Conservation (phyloP, 129 eudicot species). For the Apium graveolens region DNA sequence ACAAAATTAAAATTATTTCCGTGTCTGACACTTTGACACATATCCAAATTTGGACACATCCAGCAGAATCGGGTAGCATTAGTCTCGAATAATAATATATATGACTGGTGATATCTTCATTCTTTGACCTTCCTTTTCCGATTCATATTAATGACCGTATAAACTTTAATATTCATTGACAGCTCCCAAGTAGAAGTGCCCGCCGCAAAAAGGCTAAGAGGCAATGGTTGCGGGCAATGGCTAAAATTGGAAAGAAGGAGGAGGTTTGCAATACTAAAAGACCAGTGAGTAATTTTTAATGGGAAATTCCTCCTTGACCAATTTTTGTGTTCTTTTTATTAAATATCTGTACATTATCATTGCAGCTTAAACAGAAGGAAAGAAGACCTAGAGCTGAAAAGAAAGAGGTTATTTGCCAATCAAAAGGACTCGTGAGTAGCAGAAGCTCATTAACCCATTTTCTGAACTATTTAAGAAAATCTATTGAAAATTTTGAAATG, state of each 20-base stretch:
- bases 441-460: neutral
- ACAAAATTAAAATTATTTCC: neutral
- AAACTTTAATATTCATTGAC: neutral
- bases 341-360: neutral
- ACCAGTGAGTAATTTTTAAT: slow-evolving; percentile 24
- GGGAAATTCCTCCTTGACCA: neutral
- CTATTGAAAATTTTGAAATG: slow-evolving; percentile 1
- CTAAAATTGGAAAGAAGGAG: slow-evolving; percentile 41
- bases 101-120: neutral
- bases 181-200: slow-evolving; percentile 88
- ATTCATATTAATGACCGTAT: neutral
- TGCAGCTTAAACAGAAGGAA: slow-evolving; percentile 27
- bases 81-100: neutral
- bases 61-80: neutral
- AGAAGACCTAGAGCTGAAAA: slow-evolving; percentile 14
- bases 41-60: neutral
- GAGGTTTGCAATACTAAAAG: slow-evolving; percentile 29
- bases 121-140: neutral
- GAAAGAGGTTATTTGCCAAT: slow-evolving; percentile 22
- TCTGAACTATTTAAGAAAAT: neutral
- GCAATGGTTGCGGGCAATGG: slow-evolving; percentile 51
- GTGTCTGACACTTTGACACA: neutral
- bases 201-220: slow-evolving; percentile 69
- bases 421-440: slow-evolving; percentile 48
- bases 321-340: neutral